phyloP scores from a whole-genome alignment of 176 grass and related monocot genomes.

The Carex pumila region DNA sequence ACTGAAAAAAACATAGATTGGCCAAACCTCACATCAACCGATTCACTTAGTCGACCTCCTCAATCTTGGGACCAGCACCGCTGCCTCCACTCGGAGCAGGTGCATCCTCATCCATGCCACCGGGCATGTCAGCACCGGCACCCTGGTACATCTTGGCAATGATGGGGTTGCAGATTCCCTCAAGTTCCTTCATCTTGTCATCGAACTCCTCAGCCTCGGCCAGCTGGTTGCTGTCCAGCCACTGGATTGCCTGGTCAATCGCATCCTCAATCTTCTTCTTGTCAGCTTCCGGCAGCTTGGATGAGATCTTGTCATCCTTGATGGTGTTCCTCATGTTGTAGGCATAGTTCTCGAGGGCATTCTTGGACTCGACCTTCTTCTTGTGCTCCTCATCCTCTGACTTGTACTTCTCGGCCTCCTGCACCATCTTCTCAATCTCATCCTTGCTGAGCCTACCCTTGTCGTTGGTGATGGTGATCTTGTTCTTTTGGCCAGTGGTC shows the following conservation, averaged over 20 bases:
- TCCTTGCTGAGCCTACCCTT: slow-evolving; percentile 79
- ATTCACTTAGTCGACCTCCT: slow-evolving; percentile 70
- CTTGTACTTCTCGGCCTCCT: slow-evolving; percentile 89
- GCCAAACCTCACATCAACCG: not conserved
- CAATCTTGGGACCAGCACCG: slow-evolving; percentile 79
- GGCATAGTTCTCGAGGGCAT: slow-evolving; percentile 79
- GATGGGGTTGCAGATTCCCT: slow-evolving; percentile 81
- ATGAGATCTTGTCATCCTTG: slow-evolving; percentile 73
- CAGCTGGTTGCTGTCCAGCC: slow-evolving; percentile 78
- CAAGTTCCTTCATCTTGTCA: slow-evolving; percentile 92
- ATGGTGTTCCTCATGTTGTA: slow-evolving; percentile 97
- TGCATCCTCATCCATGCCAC: slow-evolving; percentile 61
- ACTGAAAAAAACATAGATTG: not conserved
- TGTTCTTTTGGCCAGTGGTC: slow-evolving; percentile 80
- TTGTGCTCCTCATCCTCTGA: slow-evolving; percentile 82
- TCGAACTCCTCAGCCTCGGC: slow-evolving; percentile 78
- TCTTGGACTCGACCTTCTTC: slow-evolving; percentile 88
- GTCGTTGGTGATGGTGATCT: slow-evolving; percentile 91
- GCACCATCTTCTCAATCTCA: slow-evolving; percentile 90
- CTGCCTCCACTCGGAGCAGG: slow-evolving; percentile 38
- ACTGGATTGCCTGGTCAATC: slow-evolving; percentile 52
- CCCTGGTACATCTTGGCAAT: slow-evolving; percentile 97
- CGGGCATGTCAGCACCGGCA: slow-evolving; percentile 43
- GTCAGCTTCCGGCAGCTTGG: slow-evolving; percentile 47
- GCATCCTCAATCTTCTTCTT: slow-evolving; percentile 90